Base-by-base conservation (phyloP, 2,329 filamentous ascomycete genomes). In the Diaporthe citri region DNA sequence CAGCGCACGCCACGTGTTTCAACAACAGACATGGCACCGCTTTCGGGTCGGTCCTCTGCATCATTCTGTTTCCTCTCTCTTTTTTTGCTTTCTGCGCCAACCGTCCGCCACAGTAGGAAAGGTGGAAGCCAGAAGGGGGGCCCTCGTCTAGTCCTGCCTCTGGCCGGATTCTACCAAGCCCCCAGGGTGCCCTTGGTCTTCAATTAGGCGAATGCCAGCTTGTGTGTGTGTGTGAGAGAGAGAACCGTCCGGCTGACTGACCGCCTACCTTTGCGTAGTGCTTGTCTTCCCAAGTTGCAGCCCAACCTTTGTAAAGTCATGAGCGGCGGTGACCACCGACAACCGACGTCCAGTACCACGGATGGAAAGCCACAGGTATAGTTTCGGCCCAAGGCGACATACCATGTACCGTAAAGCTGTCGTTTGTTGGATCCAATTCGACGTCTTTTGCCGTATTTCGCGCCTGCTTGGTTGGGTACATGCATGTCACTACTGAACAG, bases 1-100 rank as follows among this genome's bases (percentile, higher is more conserved):
- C 41, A 41, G 25, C 39, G 56, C 59, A 22, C 73, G 73, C 73
- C 73, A 74, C 73, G 46, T 72, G 73, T 74, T 74, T 74, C 73
- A 72, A 66, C 39, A 72, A 55, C 66, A 70, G 67, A 43, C 73
- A 56, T 43, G 12, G 12, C 60, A 41, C 31, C 22, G 46, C 62
- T 7, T 52, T 22, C 48, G 67, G 67, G n/a, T 56, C 52, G 34
- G 67, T 71, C 39, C 39, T 71, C 34, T 55, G 66, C 48, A 70
- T 55, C 13, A 8, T 70, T 70, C 1, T 31, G 41, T 52, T 25
- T 55, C 7, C 4, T 36, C 22, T 15, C 9, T 34, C 34, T 36
- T 28, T 15, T 13, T 34, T n/a, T n/a, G 7, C 13, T 46, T 15
- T 20, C 3, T 28, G 15, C 3, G 15, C 22, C 28, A 17, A 31